These are phyloP conservation scores for Pyrus bretschneideri DNA, from an alignment of 306 rosid species.

Conservation along the genomic window DNA sequence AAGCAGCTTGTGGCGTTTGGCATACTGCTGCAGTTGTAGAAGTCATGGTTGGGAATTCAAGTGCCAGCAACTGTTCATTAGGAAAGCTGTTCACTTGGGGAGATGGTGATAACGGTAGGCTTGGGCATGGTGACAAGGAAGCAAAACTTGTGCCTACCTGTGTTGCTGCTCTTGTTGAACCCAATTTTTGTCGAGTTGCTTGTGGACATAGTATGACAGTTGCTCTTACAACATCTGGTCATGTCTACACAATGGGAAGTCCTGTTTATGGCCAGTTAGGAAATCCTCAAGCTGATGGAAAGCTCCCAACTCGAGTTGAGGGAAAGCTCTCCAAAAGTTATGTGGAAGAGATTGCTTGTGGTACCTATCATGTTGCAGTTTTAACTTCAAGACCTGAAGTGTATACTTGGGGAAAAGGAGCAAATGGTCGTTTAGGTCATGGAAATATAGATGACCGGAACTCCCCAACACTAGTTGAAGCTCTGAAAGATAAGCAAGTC, in stretches of 20 bases:
- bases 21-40: slow-evolving; percentile 99
- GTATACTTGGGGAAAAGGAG: slow-evolving; percentile 98
- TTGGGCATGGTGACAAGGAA: slow-evolving; percentile 98
- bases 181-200: slow-evolving; percentile 83
- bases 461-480: slow-evolving; percentile 76
- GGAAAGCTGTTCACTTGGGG: slow-evolving; percentile 99
- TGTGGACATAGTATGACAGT: slow-evolving; percentile 96
- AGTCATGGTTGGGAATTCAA: slow-evolving; percentile 93
- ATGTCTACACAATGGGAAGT: slow-evolving; percentile 94
- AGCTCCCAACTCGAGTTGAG: slow-evolving; percentile 70
- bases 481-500: slow-evolving; percentile 91
- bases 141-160: slow-evolving; percentile 96
- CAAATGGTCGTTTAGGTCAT: slow-evolving; percentile 97
- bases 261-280: slow-evolving; percentile 97
- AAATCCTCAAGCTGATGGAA: slow-evolving; percentile 85
- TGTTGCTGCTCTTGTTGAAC: slow-evolving; percentile 90
- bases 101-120: slow-evolving; percentile 97
- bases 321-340: slow-evolving; percentile 77
- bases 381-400: slow-evolving; percentile 95
- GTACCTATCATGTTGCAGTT: slow-evolving; percentile 95
- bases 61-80: slow-evolving; percentile 90
- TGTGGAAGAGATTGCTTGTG: slow-evolving; percentile 98
- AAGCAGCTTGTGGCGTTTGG: slow-evolving; percentile 99
- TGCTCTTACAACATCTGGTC: slow-evolving; percentile 84
- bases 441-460: slow-evolving; percentile 82